Conservation (phyloP, 106 monocot genomes). For the Allium fistulosum region DNA sequence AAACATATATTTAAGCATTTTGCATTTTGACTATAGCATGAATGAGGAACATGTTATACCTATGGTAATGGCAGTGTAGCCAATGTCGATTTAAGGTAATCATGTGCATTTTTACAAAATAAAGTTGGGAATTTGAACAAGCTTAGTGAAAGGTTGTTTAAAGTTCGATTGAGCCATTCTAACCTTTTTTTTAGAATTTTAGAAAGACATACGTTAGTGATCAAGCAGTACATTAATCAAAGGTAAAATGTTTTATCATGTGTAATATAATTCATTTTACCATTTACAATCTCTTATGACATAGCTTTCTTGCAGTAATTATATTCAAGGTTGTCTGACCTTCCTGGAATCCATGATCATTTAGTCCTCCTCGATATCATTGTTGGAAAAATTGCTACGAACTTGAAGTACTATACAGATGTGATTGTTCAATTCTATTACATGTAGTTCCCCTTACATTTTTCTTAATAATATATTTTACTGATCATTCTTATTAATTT, state of each 20-base stretch:
- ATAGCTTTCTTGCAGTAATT: conserved; percentile 54
- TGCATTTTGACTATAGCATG: too few relatives aligned
- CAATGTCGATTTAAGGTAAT: too few relatives aligned
- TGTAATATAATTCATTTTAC: background rate
- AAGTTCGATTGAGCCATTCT: conserved; percentile 72
- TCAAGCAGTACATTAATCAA: conserved; percentile 95
- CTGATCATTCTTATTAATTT: background rate
- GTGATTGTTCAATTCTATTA: conserved; percentile 21
- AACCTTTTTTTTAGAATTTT: conserved; percentile 90
- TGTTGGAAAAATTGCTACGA: conserved; percentile 90
- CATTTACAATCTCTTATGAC: too few relatives aligned
- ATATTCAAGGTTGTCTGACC: conserved; percentile 84
- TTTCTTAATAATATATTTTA: too few relatives aligned
- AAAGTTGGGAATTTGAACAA: too few relatives aligned
- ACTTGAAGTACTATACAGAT: conserved; percentile 90
- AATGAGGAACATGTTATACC: too few relatives aligned
- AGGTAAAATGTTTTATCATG: conserved; percentile 33
- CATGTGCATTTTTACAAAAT: too few relatives aligned
- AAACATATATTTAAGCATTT: too few relatives aligned
- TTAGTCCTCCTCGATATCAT: conserved; percentile 90
- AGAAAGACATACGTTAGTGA: conserved; percentile 97
- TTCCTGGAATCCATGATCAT: conserved; percentile 95
- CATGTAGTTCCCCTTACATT: too few relatives aligned
- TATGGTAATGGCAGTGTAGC: too few relatives aligned
- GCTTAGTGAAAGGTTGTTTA: too few relatives aligned